Conservation (phyloP, 140 eudicot species). For the Ambrosia hybrid region DNA sequence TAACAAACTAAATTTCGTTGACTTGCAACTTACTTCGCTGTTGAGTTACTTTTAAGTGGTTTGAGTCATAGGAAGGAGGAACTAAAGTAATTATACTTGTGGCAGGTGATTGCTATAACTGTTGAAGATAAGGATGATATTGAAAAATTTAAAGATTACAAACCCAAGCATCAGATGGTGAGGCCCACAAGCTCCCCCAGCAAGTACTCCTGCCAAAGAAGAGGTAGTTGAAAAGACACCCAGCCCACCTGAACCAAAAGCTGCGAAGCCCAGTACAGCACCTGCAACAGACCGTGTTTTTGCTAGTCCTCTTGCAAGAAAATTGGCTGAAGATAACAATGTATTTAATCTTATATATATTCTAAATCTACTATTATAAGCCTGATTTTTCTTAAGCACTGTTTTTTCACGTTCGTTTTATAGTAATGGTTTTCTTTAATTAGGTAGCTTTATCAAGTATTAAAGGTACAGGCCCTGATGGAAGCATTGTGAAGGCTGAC, state of each 20-base stretch:
- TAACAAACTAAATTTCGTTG: too few species aligned
- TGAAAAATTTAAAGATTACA: constrained; percentile 78
- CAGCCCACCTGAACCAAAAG: constrained; percentile 53
- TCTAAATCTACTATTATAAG: background rate
- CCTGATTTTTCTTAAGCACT: background rate
- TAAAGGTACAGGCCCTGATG: constrained; percentile 98
- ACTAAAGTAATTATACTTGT: constrained; percentile 22
- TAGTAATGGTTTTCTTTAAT: constrained; percentile 22
- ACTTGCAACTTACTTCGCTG: too few species aligned
- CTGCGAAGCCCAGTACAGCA: constrained; percentile 49
- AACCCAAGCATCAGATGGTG: constrained; percentile 60
- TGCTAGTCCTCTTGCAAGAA: constrained; percentile 96
- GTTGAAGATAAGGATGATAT: constrained; percentile 91
- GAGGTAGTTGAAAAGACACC: constrained; percentile 50
- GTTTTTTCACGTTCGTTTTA: background rate
- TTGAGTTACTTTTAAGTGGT: too few species aligned
- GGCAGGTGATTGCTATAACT: constrained; percentile 80
- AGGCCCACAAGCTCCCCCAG: constrained; percentile 55
- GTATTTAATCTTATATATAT: constrained; percentile 33
- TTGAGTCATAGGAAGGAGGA: too few species aligned
- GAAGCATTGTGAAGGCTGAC: constrained; percentile 94
- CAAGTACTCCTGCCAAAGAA: constrained; percentile 60
- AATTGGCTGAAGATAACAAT: constrained; percentile 86
- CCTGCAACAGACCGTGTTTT: constrained; percentile 67
- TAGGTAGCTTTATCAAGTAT: constrained; percentile 82